Percentiles rank a stretch among this genome's conserved stretches.
phyloP scores from a whole-genome alignment of 192 early-diverging fungal species.

The Coemansia sp. region DNA sequence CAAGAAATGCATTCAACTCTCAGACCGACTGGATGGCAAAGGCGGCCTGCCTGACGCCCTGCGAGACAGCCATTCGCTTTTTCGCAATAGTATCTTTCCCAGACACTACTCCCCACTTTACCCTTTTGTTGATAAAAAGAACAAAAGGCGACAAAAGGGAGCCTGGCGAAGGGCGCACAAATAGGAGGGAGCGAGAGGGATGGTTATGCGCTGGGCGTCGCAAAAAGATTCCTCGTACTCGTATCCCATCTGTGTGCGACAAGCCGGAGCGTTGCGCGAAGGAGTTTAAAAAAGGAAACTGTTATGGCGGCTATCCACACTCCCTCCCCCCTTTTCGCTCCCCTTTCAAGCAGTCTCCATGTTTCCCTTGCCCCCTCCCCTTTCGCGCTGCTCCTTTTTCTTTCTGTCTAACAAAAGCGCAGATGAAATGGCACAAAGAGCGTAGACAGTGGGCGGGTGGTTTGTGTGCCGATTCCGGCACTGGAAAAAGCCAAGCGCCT shows the following conservation, averaged over 20 bases:
- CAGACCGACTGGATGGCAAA: background rate
- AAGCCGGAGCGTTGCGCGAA: background rate
- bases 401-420: background rate
- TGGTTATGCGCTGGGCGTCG: background rate
- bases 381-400: background rate
- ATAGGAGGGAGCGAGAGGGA: background rate
- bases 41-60: background rate
- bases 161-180: background rate
- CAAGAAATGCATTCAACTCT: background rate
- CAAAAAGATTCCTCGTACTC: background rate
- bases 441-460: background rate
- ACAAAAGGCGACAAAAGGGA: background rate
- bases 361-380: background rate
- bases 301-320: background rate
- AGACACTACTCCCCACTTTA: conserved; percentile 2
- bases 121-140: conserved; percentile 7
- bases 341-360: conserved; percentile 2
- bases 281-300: background rate
- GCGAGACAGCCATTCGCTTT: background rate
- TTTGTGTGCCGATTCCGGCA: background rate
- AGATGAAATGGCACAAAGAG: background rate
- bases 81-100: conserved; percentile 2
- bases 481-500: background rate
- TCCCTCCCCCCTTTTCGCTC: background rate
- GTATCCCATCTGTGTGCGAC: background rate